A percentile compares a stretch with the other conserved stretches of the same genome.
Evolutionary conservation across 495 filamentous ascomycete genomes (phyloP).

Genomic region (Tuber brumale): DNA sequence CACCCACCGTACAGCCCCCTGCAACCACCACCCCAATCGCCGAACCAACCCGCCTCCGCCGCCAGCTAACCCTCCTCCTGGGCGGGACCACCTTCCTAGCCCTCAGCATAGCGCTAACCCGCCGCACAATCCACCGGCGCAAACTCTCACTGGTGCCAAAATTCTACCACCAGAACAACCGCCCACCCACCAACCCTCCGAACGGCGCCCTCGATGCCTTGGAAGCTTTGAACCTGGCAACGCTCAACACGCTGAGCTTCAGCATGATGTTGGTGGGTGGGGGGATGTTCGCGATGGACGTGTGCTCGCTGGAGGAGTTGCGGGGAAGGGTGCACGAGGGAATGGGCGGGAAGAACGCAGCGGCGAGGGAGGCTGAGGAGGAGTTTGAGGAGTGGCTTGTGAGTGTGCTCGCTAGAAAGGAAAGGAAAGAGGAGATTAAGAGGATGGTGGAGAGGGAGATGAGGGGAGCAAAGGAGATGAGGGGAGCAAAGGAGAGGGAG

Average conservation of each 20-base stretch:
- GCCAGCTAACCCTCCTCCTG: slow-evolving; percentile 49
- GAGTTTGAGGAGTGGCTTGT: slow-evolving; percentile 57
- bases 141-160: slow-evolving; percentile 48
- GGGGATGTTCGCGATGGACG: slow-evolving; percentile 52
- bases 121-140: slow-evolving; percentile 51
- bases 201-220: slow-evolving; percentile 56
- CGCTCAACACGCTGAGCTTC: slow-evolving; percentile 56
- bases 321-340: slow-evolving; percentile 44
- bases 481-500: slow-evolving; percentile 34
- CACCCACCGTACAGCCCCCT: slow-evolving; percentile 4
- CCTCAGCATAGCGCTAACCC: slow-evolving; percentile 55
- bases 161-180: slow-evolving; percentile 48
- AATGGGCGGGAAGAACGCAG: slow-evolving; percentile 22
- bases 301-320: slow-evolving; percentile 56
- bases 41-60: slow-evolving; percentile 27
- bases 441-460: slow-evolving; percentile 40
- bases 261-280: slow-evolving; percentile 55
- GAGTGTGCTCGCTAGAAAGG: slow-evolving; percentile 51
- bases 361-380: slow-evolving; percentile 32
- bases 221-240: slow-evolving; percentile 60
- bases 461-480: slow-evolving; percentile 40
- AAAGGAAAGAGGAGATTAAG: slow-evolving; percentile 43
- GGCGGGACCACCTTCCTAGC: slow-evolving; percentile 58
- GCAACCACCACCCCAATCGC: slow-evolving; percentile 2
- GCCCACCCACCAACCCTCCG: slow-evolving; percentile 35